Evolutionary conservation across 305 asterid genomes (phyloP).

Genomic region (Euphrasia arctica): DNA sequence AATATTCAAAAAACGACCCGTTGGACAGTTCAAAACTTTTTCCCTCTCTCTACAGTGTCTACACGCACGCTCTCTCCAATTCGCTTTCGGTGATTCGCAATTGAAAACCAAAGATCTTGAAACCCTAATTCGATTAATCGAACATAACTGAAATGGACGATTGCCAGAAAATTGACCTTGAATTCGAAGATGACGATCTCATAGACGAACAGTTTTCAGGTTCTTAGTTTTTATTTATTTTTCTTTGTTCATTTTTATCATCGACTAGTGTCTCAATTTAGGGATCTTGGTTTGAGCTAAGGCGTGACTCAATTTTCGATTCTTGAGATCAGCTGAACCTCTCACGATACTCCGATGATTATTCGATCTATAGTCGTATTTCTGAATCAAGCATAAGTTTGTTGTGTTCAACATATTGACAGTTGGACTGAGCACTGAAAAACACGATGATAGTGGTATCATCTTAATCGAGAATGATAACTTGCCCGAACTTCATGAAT

Average conservation of each 20-base stretch:
- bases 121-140: conserved; percentile 1
- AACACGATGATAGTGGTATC: conserved; percentile 27
- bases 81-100: conserved; percentile 2
- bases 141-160: conserved; percentile 32
- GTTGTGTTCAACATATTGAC: not conserved
- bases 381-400: not conserved
- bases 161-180: conserved; percentile 36
- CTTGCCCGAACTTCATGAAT: conserved; percentile 49
- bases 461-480: conserved; percentile 28
- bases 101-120: conserved; percentile 22
- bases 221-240: not conserved
- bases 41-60: not conserved
- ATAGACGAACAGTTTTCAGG: conserved; percentile 39
- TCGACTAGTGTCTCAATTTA: not conserved
- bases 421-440: conserved; percentile 33
- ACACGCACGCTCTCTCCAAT: conserved; percentile 22
- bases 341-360: not conserved
- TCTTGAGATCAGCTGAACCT: conserved; percentile 3
- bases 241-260: not conserved
- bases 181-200: conserved; percentile 36
- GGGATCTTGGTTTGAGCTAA: not conserved
- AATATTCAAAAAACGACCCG: conserved; percentile 32
- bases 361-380: conserved; percentile 11
- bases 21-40: conserved; percentile 30
- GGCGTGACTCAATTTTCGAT: not conserved